phyloP scores from a whole-genome alignment of 116 monocot species.

The Iris pallida region DNA sequence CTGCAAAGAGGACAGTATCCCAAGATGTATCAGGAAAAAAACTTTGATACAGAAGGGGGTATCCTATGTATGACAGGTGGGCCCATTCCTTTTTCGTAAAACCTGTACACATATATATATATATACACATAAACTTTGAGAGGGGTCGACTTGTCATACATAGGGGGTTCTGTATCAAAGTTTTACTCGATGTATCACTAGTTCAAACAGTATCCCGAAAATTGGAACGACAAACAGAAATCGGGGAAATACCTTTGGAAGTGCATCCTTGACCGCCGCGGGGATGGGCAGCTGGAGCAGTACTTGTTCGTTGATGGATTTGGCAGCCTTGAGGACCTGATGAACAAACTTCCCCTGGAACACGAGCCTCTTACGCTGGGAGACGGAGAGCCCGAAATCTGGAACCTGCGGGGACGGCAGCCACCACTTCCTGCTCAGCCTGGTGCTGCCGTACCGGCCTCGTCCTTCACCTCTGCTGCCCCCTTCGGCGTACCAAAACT shows the following conservation, averaged over 20 bases:
- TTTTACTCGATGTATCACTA: no score
- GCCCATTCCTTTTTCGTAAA: no score
- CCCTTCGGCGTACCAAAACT: no score
- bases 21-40: not conserved
- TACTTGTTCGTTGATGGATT: conserved; percentile 87
- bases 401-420: conserved; percentile 79
- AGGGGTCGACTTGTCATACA: no score
- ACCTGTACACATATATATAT: no score
- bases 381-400: conserved; percentile 58
- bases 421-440: conserved; percentile 82
- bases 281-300: conserved; percentile 80
- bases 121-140: no score
- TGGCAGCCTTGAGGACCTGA: conserved; percentile 90
- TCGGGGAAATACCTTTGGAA: conserved; percentile 83
- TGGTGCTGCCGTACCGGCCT: conserved; percentile 11
- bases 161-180: no score
- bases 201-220: no score
- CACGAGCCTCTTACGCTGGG: conserved; percentile 60
- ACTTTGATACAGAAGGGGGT: no score
- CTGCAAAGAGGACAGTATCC: conserved; percentile 36
- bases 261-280: conserved; percentile 42
- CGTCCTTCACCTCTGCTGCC: conserved; percentile 40
- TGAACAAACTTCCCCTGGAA: conserved; percentile 72
- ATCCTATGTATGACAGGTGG: no score
- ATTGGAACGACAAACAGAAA: not conserved